Base-by-base conservation (phyloP, 2,329 filamentous ascomycete species). In the Microsporum audouinii region DNA sequence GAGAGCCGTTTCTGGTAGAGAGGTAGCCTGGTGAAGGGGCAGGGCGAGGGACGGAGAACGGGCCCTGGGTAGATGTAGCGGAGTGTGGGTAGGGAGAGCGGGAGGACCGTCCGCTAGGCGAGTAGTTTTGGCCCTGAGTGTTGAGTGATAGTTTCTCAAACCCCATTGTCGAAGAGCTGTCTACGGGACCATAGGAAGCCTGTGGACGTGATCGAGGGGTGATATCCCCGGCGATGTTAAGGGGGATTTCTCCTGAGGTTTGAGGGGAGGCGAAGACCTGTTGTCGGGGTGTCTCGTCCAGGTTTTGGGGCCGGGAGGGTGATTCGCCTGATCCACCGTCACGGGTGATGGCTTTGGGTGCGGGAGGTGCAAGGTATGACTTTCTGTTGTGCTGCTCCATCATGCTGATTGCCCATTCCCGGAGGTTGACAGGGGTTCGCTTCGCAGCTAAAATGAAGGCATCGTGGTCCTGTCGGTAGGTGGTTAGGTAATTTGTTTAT, bases 341-440 rank as follows among this genome's bases (percentile, higher is more conserved):
- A 62, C 87, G 84, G 56, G 91, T 81, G 38, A 92, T 81, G 8
- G 89, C 87, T 70, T 89, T 86, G 1, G 88, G 89, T 6, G 88
- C 84, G 0, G 91, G 89, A 38, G 91, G 90, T 14, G 86, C 88
- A 41, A 96, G 82, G 72, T 96, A 92, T 33, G 91, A 96, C 75
- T 95, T 96, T 72, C 94, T 89, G 75, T 96, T 96, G 74, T 96
- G 89, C 68, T 87, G 85, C 72, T 96, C 91, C 84, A 97, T 92
- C 80, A 97, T 84, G 69, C 89, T 86, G 57, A 95, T 85, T 27
- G 94, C 92, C 94, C 94, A 99, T 65, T 91, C 89, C 73, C 88
- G 85, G 38, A 99, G 81, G 72, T 99, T 88, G 58, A 99, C 94
- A 0, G 94, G 94, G 0, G 94, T 99, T 67, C 92, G 85, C 79